A percentile compares a stretch with the other conserved stretches of the same genome.
These are phyloP conservation scores for Globisporangium okanoganense DNA, from an alignment of 352 stramenopile genomes.

Conservation along the genomic window DNA sequence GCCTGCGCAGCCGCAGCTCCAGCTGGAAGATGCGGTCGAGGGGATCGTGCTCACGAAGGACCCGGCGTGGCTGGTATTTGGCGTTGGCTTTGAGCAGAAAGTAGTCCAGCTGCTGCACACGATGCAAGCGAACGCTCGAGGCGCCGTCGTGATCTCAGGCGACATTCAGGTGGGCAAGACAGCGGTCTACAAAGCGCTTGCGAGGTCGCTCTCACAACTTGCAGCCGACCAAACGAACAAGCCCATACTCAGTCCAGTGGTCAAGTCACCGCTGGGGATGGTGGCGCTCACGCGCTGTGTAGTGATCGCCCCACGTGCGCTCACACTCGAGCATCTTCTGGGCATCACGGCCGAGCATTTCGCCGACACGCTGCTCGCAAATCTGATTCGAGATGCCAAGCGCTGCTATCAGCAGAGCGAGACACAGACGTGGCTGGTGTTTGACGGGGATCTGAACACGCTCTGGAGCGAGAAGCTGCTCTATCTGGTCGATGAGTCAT, in stretches of 20 bases:
- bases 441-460: conserved; percentile 54
- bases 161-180: conserved; percentile 51
- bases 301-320: conserved; percentile 37
- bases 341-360: conserved; percentile 16
- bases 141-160: conserved; percentile 37
- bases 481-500: conserved; percentile 23
- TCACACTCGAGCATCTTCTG: conserved; percentile 31
- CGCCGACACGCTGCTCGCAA: conserved; percentile 30
- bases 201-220: conserved; percentile 24
- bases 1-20: neutral
- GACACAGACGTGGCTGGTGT: conserved; percentile 52
- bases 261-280: neutral
- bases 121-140: conserved; percentile 16
- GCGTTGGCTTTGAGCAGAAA: conserved; percentile 33
- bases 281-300: conserved; percentile 20
- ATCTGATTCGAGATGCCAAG: conserved; percentile 49
- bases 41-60: conserved; percentile 19
- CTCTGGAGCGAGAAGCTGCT: conserved; percentile 52
- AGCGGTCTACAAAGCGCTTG: conserved; percentile 36
- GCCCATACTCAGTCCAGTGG: neutral
- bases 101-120: conserved; percentile 39
- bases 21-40: conserved; percentile 33
- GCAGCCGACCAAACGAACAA: neutral
- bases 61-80: conserved; percentile 26
- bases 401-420: conserved; percentile 9